Evolutionary conservation across 139 green algal genomes (phyloP).

Genomic region (Volvox africanus): DNA sequence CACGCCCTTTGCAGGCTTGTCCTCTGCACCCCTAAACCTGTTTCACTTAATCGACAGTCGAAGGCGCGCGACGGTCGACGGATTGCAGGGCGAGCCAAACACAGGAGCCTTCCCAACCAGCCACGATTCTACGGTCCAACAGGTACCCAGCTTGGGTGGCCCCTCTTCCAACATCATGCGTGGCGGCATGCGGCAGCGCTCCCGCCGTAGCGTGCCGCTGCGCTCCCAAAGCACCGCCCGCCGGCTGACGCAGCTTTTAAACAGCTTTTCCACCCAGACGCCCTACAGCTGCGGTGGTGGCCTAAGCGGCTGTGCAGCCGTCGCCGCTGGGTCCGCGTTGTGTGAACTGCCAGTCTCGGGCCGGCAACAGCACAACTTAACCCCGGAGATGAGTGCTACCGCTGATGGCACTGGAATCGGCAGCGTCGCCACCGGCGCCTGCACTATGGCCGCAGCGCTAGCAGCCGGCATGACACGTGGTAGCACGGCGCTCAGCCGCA

Average conservation of each 20-base stretch:
- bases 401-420: neutral
- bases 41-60: neutral
- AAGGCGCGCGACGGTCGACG: neutral
- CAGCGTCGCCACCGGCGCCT: neutral
- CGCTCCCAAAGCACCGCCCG: neutral
- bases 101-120: neutral
- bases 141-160: neutral
- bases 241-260: constrained; percentile 11
- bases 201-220: neutral
- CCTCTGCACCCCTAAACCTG: neutral
- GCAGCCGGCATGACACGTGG: neutral
- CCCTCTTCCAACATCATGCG: neutral
- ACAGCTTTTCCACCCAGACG: neutral
- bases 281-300: neutral
- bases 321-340: neutral
- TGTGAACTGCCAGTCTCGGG: neutral
- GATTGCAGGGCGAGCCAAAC: neutral
- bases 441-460: neutral
- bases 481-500: neutral
- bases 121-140: neutral
- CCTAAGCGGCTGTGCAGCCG: no score
- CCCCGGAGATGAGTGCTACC: neutral
- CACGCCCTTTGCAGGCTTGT: neutral
- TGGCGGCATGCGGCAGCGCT: neutral
- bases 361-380: no score